phyloP scores from a whole-genome alignment of 495 filamentous ascomycete genomes.

The Penicillium parvum region DNA sequence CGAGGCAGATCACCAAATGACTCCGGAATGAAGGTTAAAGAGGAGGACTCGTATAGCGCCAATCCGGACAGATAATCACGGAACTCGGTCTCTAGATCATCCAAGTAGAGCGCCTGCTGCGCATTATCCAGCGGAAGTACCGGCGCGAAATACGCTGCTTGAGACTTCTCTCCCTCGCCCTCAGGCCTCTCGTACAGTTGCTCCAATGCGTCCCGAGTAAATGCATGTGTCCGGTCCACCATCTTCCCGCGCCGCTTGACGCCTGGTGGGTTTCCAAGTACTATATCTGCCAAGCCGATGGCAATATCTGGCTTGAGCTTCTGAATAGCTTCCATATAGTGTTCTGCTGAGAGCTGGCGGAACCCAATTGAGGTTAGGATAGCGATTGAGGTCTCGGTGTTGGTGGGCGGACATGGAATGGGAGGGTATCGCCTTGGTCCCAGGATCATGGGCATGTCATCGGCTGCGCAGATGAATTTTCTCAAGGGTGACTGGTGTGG shows the following conservation, averaged over 20 bases:
- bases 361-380: slow-evolving; percentile 84
- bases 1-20: slow-evolving; percentile 59
- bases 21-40: slow-evolving; percentile 61
- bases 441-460: slow-evolving; percentile 63
- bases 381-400: slow-evolving; percentile 66
- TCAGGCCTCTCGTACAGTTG: slow-evolving; percentile 47
- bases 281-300: slow-evolving; percentile 73
- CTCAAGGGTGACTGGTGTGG: slow-evolving; percentile 54
- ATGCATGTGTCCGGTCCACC: slow-evolving; percentile 75
- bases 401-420: slow-evolving; percentile 65
- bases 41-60: slow-evolving; percentile 70
- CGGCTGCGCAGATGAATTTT: slow-evolving; percentile 62
- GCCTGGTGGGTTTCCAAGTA: slow-evolving; percentile 54
- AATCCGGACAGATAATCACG: slow-evolving; percentile 62
- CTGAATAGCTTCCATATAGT: slow-evolving; percentile 60
- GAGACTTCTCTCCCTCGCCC: slow-evolving; percentile 29
- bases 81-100: slow-evolving; percentile 55
- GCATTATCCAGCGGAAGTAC: slow-evolving; percentile 70
- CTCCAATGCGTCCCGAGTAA: slow-evolving; percentile 50
- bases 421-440: slow-evolving; percentile 73
- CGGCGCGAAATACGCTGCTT: slow-evolving; percentile 68
- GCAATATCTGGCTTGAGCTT: slow-evolving; percentile 74
- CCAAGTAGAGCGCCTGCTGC: slow-evolving; percentile 71
- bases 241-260: slow-evolving; percentile 73
- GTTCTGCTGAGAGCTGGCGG: slow-evolving; percentile 56